Evolutionary conservation across 257 asterid genomes (phyloP).

Genomic region (Craterostigma plantagineum): DNA sequence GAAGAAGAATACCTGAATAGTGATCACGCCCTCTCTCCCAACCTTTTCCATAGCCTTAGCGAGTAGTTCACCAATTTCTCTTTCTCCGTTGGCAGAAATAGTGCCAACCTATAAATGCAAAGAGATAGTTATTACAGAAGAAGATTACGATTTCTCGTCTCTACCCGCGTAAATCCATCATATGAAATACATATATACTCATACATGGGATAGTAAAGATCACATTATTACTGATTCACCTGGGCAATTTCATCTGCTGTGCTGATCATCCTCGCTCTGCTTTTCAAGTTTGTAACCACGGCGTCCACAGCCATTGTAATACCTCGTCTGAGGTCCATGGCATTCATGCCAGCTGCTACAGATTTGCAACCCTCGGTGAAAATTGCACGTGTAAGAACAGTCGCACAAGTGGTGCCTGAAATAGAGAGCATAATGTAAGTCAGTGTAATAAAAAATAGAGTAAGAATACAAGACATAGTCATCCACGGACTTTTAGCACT

Average conservation of each 20-base stretch:
- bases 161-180: too few species aligned
- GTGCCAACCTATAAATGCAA: constrained; percentile 55
- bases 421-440: too few species aligned
- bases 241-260: constrained; percentile 96
- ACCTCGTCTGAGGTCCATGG: constrained; percentile 95
- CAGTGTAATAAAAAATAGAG: too few species aligned
- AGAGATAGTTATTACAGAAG: neutral
- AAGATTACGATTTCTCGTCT: too few species aligned
- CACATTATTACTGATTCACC: too few species aligned
- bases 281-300: constrained; percentile 74
- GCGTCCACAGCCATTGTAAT: constrained; percentile 85
- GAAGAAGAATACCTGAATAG: constrained; percentile 55
- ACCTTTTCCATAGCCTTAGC: constrained; percentile 98
- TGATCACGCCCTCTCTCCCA: constrained; percentile 93
- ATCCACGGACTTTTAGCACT: constrained; percentile 8
- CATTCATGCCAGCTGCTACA: constrained; percentile 97
- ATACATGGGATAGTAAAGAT: too few species aligned
- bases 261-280: constrained; percentile 95
- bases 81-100: constrained; percentile 81
- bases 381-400: constrained; percentile 91
- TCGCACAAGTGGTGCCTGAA: constrained; percentile 91
- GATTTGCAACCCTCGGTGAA: constrained; percentile 93
- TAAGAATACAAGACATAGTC: too few species aligned
- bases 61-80: constrained; percentile 84
- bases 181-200: too few species aligned